Evolutionary conservation across 2,329 filamentous ascomycete genomes (phyloP).

Genomic region (Aspergillus japonicus): DNA sequence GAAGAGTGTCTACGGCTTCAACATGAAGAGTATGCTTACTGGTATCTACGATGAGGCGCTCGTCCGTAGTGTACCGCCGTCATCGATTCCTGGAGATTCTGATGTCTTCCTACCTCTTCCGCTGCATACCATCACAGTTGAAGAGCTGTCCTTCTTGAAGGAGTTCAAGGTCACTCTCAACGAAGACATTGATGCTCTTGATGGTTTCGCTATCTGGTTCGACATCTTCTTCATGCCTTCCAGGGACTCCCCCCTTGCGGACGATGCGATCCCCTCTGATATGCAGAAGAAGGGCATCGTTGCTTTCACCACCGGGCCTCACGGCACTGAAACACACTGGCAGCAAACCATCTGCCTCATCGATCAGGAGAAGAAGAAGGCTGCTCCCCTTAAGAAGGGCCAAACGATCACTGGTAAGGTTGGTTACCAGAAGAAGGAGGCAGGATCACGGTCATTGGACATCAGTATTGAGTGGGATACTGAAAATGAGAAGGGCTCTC

Average conservation of each 20-base stretch:
- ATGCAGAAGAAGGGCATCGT: slow-evolving; percentile 65
- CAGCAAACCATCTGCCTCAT: slow-evolving; percentile 76
- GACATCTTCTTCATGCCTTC: slow-evolving; percentile 83
- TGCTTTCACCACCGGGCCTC: slow-evolving; percentile 86
- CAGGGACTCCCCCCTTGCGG: slow-evolving; percentile 48
- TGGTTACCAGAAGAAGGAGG: slow-evolving; percentile 66
- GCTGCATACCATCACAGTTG: slow-evolving; percentile 67
- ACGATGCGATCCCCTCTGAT: slow-evolving; percentile 57
- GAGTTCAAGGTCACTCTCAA: slow-evolving; percentile 64
- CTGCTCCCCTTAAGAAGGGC: slow-evolving; percentile 52
- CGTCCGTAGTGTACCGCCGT: slow-evolving; percentile 66
- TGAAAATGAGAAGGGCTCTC: slow-evolving; percentile 41
- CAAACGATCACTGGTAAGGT: slow-evolving; percentile 65
- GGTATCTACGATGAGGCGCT: slow-evolving; percentile 80
- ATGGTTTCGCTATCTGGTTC: slow-evolving; percentile 90
- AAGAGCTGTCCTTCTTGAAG: slow-evolving; percentile 74
- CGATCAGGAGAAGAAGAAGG: slow-evolving; percentile 54
- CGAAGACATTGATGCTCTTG: slow-evolving; percentile 65
- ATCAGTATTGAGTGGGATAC: slow-evolving; percentile 64
- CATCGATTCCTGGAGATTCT: slow-evolving; percentile 54
- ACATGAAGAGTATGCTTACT: slow-evolving; percentile 86
- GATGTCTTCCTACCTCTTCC: slow-evolving; percentile 72
- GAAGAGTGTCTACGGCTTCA: slow-evolving; percentile 90
- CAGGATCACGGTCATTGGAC: slow-evolving; percentile 67
- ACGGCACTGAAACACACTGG: slow-evolving; percentile 81